Evolutionary conservation across 1,139 yeast species (phyloP).

Genomic region (Candida tropicalis): DNA sequence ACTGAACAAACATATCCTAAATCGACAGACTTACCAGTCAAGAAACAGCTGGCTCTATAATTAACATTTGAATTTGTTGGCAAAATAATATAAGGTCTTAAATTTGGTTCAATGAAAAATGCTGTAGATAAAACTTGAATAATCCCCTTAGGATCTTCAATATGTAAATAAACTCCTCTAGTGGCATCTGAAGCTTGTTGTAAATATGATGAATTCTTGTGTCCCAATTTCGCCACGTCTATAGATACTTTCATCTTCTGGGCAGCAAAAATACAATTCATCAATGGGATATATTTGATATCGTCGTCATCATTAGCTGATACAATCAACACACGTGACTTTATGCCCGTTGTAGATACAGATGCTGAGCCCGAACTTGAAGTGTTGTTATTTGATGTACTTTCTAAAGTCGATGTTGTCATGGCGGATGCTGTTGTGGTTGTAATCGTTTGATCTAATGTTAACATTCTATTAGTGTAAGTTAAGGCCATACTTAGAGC

Average conservation of each 20-base stretch:
- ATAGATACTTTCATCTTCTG: conserved; percentile 89
- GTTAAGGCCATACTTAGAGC: conserved; percentile 79
- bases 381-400: conserved; percentile 10
- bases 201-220: conserved; percentile 70
- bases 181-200: conserved; percentile 98
- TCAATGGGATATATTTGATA: conserved; percentile 84
- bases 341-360: conserved; percentile 42
- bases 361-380: conserved; percentile 8
- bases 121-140: conserved; percentile 69
- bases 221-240: conserved; percentile 85
- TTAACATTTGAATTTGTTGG: conserved; percentile 90
- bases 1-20: conserved; percentile 95
- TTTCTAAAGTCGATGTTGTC: conserved; percentile 38
- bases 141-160: conserved; percentile 75
- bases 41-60: conserved; percentile 91
- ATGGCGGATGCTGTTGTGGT: conserved; percentile 53
- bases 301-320: conserved; percentile 79
- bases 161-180: conserved; percentile 79
- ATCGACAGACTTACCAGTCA: conserved; percentile 87
- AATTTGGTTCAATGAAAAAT: conserved; percentile 79
- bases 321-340: conserved; percentile 73
- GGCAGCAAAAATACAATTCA: conserved; percentile 96
- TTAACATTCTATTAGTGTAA: conserved; percentile 71
- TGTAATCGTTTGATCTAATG: conserved; percentile 50
- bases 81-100: conserved; percentile 70